Evolutionary conservation across 768 basidiomycete genomes (phyloP).

Genomic region (Tubosaeta sp.): DNA sequence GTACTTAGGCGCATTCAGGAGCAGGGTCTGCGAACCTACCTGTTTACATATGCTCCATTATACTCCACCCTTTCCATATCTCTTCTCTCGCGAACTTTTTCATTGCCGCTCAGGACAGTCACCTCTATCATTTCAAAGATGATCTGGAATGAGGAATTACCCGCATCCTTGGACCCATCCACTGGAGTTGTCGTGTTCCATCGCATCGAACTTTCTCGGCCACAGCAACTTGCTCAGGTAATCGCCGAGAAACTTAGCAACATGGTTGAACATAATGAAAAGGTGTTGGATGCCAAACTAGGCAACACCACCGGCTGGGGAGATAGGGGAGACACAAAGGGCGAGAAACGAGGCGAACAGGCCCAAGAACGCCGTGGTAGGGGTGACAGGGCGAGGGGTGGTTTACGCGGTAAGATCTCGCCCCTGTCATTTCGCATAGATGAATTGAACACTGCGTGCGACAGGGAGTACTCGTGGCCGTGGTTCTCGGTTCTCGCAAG

Average conservation of each 20-base stretch:
- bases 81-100: conserved; percentile 84
- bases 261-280: conserved; percentile 92
- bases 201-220: conserved; percentile 79
- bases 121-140: conserved; percentile 88
- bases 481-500: conserved; percentile 79
- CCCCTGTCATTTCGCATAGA: not conserved
- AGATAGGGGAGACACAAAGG: conserved; percentile 56
- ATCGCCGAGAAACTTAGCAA: conserved; percentile 84
- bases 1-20: conserved; percentile 89
- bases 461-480: conserved; percentile 66
- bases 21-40: conserved; percentile 92
- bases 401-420: conserved; percentile 48
- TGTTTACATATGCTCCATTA: conserved; percentile 92
- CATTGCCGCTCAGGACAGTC: conserved; percentile 72
- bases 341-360: conserved; percentile 78
- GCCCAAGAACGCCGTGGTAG: conserved; percentile 73
- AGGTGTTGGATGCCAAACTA: conserved; percentile 78
- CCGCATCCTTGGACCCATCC: conserved; percentile 90
- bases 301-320: conserved; percentile 52
- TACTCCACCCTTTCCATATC: conserved; percentile 89
- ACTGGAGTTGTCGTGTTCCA: conserved; percentile 91
- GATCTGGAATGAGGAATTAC: conserved; percentile 97
- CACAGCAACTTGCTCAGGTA: conserved; percentile 85
- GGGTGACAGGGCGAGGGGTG: conserved; percentile 54
- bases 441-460: not conserved